Percentiles rank a stretch among this genome's conserved stretches.
Conservation (phyloP, 164 flowering plant genomes). For the Echeveria elegans region DNA sequence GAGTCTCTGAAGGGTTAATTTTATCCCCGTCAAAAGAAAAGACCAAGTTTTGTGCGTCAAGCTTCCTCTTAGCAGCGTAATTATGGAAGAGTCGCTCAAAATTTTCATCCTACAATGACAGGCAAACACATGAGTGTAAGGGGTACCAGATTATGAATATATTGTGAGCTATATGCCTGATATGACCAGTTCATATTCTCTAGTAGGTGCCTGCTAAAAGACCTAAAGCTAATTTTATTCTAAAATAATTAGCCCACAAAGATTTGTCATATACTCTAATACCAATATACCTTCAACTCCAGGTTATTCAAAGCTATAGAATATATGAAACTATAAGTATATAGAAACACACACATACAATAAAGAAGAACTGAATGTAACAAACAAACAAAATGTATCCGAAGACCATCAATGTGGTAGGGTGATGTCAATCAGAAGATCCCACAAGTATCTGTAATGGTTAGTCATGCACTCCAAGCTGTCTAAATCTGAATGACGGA, state of each 20-base stretch:
- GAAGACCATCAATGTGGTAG: neutral
- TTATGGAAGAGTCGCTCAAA: constrained; percentile 70
- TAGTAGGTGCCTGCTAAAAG: neutral
- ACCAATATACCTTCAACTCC: neutral
- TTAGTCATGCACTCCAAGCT: no score
- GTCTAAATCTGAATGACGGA: no score
- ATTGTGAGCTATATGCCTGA: neutral
- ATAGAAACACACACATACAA: neutral
- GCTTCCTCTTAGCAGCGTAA: constrained; percentile 61
- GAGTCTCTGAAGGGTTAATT: constrained; percentile 53
- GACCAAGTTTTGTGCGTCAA: constrained; percentile 35
- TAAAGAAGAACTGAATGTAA: neutral
- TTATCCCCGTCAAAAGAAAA: constrained; percentile 90
- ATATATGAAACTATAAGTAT: neutral
- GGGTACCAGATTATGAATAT: neutral
- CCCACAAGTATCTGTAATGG: no score
- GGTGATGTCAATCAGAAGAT: neutral
- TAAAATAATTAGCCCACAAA: neutral
- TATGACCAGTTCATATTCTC: neutral
- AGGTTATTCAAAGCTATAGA: neutral
- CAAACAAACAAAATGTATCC: neutral
- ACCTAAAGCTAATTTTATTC: neutral
- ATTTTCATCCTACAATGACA: constrained; percentile 64
- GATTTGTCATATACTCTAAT: neutral
- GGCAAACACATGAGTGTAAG: neutral